Conservation (phyloP, 164 flowering plant genomes). For the Sedum album region DNA sequence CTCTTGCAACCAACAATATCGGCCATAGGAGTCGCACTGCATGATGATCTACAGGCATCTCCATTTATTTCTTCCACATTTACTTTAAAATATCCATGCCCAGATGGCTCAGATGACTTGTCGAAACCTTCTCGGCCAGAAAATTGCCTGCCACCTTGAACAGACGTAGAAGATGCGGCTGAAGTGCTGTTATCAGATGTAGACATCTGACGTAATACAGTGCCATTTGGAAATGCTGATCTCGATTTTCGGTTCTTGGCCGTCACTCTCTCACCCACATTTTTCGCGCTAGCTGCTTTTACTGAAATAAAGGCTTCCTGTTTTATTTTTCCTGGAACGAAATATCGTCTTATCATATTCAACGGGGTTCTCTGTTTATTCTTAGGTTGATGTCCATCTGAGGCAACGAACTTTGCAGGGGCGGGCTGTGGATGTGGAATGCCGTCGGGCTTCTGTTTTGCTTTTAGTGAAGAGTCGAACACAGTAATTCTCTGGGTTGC, state of each 20-base stretch:
- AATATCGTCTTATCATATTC: constrained; percentile 35
- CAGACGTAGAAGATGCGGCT: constrained; percentile 46
- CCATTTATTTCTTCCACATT: background rate
- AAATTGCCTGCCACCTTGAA: constrained; percentile 25
- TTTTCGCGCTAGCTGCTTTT: constrained; percentile 17
- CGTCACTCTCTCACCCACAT: constrained; percentile 22
- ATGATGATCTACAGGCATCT: background rate
- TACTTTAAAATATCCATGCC: background rate
- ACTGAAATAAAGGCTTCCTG: constrained; percentile 32
- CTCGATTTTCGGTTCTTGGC: constrained; percentile 26
- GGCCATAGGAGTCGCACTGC: background rate
- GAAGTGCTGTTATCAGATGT: constrained; percentile 38
- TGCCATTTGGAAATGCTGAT: constrained; percentile 19
- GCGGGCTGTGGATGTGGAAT: constrained; percentile 57
- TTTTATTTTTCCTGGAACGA: constrained; percentile 47
- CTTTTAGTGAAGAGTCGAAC: constrained; percentile 58
- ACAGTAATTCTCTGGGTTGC: constrained; percentile 39
- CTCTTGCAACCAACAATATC: background rate
- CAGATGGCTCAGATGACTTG: background rate
- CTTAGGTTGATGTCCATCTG: constrained; percentile 50
- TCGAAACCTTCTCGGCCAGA: constrained; percentile 19
- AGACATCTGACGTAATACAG: constrained; percentile 22
- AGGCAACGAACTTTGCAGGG: constrained; percentile 36
- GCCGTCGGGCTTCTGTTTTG: constrained; percentile 58
- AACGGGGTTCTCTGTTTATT: constrained; percentile 52